Evolutionary conservation across 179 eudicot genomes (phyloP).

Genomic region (Drosera spatulata): DNA sequence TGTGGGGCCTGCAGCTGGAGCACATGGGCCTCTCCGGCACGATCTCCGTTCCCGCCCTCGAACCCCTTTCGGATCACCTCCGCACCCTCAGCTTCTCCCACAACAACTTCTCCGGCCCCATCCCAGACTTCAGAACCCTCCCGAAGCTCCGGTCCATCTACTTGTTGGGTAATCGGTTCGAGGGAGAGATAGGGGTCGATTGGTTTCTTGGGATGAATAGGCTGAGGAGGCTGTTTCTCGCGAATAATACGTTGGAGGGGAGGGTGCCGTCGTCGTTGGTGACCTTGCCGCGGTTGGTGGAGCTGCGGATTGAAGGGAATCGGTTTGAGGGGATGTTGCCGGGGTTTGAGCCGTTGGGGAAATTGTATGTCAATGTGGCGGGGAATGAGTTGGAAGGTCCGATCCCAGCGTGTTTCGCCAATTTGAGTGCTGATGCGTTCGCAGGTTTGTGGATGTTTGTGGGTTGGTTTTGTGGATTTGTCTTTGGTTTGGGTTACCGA

Average conservation of each 20-base stretch:
- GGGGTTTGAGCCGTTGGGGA: conserved; percentile 23
- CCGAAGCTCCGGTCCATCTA: conserved; percentile 26
- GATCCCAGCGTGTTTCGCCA: conserved; percentile 37
- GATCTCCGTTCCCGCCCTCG: conserved; percentile 31
- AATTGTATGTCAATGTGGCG: conserved; percentile 22
- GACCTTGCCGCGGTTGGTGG: conserved; percentile 31
- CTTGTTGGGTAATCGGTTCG: conserved; percentile 39
- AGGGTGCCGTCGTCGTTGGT: conserved; percentile 44
- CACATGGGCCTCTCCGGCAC: conserved; percentile 36
- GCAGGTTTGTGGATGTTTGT: conserved; percentile 38
- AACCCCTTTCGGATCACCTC: conserved; percentile 13
- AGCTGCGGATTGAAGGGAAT: conserved; percentile 35
- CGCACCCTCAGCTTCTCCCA: conserved; percentile 44
- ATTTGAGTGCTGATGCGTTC: conserved; percentile 31
- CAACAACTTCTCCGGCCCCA: conserved; percentile 38
- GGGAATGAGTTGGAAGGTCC: conserved; percentile 47
- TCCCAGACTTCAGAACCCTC: conserved; percentile 33
- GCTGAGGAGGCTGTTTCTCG: conserved; percentile 41
- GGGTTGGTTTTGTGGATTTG: too few relatives aligned
- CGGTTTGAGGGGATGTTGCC: conserved; percentile 45
- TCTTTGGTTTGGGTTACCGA: too few relatives aligned
- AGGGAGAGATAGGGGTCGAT: conserved; percentile 36
- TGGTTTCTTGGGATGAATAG: conserved; percentile 40
- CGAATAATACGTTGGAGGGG: conserved; percentile 39
- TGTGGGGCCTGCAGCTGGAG: conserved; percentile 41